phyloP scores from a whole-genome alignment of 2,329 filamentous ascomycete genomes.

The Cladosporium sp. region DNA sequence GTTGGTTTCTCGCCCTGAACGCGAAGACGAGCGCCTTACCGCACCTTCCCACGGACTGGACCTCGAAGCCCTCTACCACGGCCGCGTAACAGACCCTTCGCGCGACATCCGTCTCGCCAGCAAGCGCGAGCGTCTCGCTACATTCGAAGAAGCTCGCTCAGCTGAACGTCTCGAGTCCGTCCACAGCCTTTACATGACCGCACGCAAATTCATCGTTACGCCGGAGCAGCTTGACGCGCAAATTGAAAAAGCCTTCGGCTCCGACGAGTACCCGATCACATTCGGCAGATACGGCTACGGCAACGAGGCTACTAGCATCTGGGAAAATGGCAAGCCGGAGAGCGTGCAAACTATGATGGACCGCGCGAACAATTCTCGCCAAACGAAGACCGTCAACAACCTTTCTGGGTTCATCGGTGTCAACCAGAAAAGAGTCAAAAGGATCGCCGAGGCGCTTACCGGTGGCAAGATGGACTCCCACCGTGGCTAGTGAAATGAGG shows the following conservation, averaged over 20 bases:
- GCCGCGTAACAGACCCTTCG: slow-evolving; percentile 54
- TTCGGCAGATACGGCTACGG: slow-evolving; percentile 27
- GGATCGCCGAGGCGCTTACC: slow-evolving; percentile 63
- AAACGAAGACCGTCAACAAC: slow-evolving; percentile 32
- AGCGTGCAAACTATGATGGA: slow-evolving; percentile 47
- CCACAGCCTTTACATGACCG: slow-evolving; percentile 86
- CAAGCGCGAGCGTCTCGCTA: slow-evolving; percentile 23
- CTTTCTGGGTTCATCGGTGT: slow-evolving; percentile 38
- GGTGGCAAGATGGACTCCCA: slow-evolving; percentile 54
- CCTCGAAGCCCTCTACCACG: slow-evolving; percentile 29
- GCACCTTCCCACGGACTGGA: slow-evolving; percentile 54
- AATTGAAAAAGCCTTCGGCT: slow-evolving; percentile 73
- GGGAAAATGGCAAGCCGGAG: slow-evolving; percentile 46
- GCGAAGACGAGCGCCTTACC: slow-evolving; percentile 73
- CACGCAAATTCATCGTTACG: slow-evolving; percentile 78
- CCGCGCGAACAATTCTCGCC: slow-evolving; percentile 25
- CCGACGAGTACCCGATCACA: slow-evolving; percentile 42
- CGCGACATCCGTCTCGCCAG: slow-evolving; percentile 54
- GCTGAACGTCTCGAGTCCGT: slow-evolving; percentile 55
- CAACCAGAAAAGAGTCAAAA: slow-evolving; percentile 56
- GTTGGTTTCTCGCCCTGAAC: slow-evolving; percentile 60
- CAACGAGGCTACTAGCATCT: slow-evolving; percentile 39
- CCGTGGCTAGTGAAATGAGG: too few species aligned
- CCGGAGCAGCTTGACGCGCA: slow-evolving; percentile 70
- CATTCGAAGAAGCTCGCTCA: slow-evolving; percentile 19